Evolutionary conservation across 2,329 filamentous ascomycete genomes (phyloP).

Genomic region (Fusarium mangiferae): DNA sequence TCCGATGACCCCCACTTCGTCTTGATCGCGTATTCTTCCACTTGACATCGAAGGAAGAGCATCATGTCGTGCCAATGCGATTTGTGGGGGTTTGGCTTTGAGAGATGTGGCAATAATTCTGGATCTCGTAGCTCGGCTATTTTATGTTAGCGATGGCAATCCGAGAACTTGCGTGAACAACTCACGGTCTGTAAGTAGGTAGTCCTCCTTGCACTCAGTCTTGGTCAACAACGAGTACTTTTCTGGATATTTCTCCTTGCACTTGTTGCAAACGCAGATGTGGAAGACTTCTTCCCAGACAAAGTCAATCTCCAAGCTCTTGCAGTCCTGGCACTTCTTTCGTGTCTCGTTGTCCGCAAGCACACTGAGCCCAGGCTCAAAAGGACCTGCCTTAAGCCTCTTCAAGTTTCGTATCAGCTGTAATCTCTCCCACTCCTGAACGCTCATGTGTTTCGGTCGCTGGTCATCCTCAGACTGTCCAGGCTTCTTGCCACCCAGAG

Average conservation of each 20-base stretch:
- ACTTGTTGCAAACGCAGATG: slow-evolving; percentile 78
- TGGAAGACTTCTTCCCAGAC: slow-evolving; percentile 90
- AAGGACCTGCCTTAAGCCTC: slow-evolving; percentile 81
- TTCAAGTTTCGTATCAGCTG: slow-evolving; percentile 79
- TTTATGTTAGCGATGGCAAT: slow-evolving; percentile 2
- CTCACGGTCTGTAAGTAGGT: slow-evolving; percentile 89
- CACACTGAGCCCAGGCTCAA: slow-evolving; percentile 87
- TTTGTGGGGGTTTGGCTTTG: slow-evolving; percentile 93
- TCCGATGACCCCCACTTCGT: slow-evolving; percentile 92
- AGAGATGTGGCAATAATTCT: slow-evolving; percentile 86
- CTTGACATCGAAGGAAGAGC: slow-evolving; percentile 91
- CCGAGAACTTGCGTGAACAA: slow-evolving; percentile 35
- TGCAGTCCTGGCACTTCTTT: slow-evolving; percentile 86
- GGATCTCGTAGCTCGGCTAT: slow-evolving; percentile 88
- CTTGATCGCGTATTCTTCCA: slow-evolving; percentile 91
- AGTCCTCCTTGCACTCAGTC: slow-evolving; percentile 95
- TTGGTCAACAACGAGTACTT: slow-evolving; percentile 97
- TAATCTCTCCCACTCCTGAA: slow-evolving; percentile 89
- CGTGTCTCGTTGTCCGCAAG: slow-evolving; percentile 70
- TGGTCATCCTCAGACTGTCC: slow-evolving; percentile 56
- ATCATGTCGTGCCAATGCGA: slow-evolving; percentile 99
- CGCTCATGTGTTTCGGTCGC: slow-evolving; percentile 87
- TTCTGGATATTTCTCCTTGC: slow-evolving; percentile 90
- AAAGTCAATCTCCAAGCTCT: slow-evolving; percentile 88
- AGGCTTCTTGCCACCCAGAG: slow-evolving; percentile 62